A percentile compares a stretch with the other conserved stretches of the same genome.
Conservation (phyloP, 306 rosid genomes). For the Mimosa pudica region DNA sequence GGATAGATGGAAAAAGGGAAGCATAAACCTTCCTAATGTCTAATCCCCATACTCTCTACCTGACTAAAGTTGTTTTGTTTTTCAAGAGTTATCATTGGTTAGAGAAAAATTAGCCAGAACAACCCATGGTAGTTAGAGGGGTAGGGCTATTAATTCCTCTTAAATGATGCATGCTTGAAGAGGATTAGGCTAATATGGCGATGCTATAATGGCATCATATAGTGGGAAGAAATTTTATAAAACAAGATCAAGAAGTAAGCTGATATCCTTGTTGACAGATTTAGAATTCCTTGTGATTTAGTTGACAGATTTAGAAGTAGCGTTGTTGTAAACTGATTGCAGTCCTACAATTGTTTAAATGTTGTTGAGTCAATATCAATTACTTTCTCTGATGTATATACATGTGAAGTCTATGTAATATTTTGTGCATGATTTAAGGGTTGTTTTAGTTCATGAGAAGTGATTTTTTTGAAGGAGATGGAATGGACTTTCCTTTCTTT, state of each 20-base stretch:
- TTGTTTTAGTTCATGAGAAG: too few species aligned
- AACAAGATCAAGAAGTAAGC: conserved; percentile 20
- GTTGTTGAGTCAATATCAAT: conserved; percentile 15
- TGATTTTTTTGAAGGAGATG: too few species aligned
- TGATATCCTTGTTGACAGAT: conserved; percentile 6
- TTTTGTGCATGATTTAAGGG: background rate
- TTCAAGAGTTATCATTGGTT: background rate
- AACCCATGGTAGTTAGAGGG: background rate
- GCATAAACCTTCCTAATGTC: conserved; percentile 25
- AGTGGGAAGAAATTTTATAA: background rate
- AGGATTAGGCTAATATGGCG: conserved; percentile 18
- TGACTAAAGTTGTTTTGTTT: background rate
- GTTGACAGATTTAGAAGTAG: background rate
- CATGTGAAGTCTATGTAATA: conserved; percentile 7
- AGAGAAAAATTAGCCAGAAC: background rate
- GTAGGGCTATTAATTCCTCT: background rate
- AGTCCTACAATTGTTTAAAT: conserved; percentile 12
- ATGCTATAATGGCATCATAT: conserved; percentile 12
- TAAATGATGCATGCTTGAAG: conserved; percentile 2
- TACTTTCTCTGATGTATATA: background rate
- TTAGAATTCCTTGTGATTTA: too few species aligned
- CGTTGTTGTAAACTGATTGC: conserved; percentile 12
- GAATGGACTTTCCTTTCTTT: too few species aligned
- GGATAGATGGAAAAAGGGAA: background rate
- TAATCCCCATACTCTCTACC: background rate